phyloP scores from a whole-genome alignment of 805 yeast species.

The Jamesozyma jinghongensis region DNA sequence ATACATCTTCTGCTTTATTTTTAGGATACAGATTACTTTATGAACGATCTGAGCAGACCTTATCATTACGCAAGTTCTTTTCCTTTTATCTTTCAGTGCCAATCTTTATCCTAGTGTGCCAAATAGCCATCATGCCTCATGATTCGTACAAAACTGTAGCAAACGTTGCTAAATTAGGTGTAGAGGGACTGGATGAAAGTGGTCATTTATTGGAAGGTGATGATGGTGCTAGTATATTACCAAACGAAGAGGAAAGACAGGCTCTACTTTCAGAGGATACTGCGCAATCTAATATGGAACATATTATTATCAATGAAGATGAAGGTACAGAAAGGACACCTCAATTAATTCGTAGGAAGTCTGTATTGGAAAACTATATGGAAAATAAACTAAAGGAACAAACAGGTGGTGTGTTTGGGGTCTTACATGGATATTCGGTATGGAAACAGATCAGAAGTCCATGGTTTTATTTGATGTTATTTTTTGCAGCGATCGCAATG shows the following conservation, averaged over 20 bases:
- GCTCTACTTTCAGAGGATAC: slow-evolving; percentile 20
- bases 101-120: slow-evolving; percentile 62
- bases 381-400: slow-evolving; percentile 53
- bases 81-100: slow-evolving; percentile 64
- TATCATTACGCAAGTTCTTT: slow-evolving; percentile 52
- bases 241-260: slow-evolving; percentile 35
- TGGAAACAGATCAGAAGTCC: slow-evolving; percentile 40
- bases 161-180: slow-evolving; percentile 55
- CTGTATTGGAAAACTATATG: slow-evolving; percentile 37
- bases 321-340: background rate
- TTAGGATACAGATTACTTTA: slow-evolving; percentile 61
- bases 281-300: background rate
- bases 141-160: slow-evolving; percentile 67
- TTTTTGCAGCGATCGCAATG: slow-evolving; percentile 83
- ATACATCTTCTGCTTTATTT: slow-evolving; percentile 84
- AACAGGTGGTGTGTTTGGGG: slow-evolving; percentile 65
- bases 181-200: slow-evolving; percentile 65
- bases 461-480: slow-evolving; percentile 73
- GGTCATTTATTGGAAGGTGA: slow-evolving; percentile 40
- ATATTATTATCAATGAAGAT: background rate
- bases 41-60: slow-evolving; percentile 27
- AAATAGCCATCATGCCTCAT: slow-evolving; percentile 69
- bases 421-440: slow-evolving; percentile 56
- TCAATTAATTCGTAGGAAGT: slow-evolving; percentile 32
- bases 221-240: slow-evolving; percentile 36